Evolutionary conservation across 805 yeast genomes (phyloP).

Genomic region (Teunomyces gatunensis): DNA sequence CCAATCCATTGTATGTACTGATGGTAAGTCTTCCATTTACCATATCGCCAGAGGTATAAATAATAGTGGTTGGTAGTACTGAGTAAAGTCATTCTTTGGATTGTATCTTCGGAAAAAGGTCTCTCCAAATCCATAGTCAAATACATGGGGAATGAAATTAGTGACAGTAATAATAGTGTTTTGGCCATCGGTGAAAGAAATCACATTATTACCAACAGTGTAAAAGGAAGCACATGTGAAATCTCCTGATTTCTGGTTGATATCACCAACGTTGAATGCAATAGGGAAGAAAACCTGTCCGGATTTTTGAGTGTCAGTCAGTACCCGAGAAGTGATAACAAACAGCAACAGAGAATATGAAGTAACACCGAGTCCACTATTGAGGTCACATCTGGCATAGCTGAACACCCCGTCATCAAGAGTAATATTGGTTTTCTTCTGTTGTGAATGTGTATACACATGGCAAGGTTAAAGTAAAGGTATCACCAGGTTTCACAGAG

Average conservation of each 20-base stretch:
- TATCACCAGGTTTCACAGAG: slow-evolving; percentile 20
- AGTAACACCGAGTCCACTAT: slow-evolving; percentile 6
- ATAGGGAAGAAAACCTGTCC: slow-evolving; percentile 15
- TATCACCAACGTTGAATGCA: slow-evolving; percentile 20
- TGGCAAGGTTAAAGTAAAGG: slow-evolving; percentile 24
- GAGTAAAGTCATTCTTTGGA: background rate
- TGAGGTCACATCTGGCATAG: slow-evolving; percentile 10
- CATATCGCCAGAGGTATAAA: background rate
- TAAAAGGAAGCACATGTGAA: slow-evolving; percentile 7
- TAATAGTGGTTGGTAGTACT: background rate
- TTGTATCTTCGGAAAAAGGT: too few species aligned
- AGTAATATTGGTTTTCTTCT: slow-evolving; percentile 7
- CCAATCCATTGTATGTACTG: background rate
- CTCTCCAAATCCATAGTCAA: too few species aligned
- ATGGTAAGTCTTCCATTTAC: background rate
- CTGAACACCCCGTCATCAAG: slow-evolving; percentile 4
- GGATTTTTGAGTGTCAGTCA: slow-evolving; percentile 8
- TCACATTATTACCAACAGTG: slow-evolving; percentile 11
- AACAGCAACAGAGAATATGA: slow-evolving; percentile 14
- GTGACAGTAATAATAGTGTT: slow-evolving; percentile 8
- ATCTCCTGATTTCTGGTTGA: slow-evolving; percentile 8
- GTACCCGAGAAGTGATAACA: slow-evolving; percentile 14
- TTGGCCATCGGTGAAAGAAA: slow-evolving; percentile 17
- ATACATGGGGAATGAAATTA: background rate
- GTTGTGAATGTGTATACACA: slow-evolving; percentile 24